Evolutionary conservation across 805 yeast species (phyloP).

Genomic region (Zygoascus bituminiphila): DNA sequence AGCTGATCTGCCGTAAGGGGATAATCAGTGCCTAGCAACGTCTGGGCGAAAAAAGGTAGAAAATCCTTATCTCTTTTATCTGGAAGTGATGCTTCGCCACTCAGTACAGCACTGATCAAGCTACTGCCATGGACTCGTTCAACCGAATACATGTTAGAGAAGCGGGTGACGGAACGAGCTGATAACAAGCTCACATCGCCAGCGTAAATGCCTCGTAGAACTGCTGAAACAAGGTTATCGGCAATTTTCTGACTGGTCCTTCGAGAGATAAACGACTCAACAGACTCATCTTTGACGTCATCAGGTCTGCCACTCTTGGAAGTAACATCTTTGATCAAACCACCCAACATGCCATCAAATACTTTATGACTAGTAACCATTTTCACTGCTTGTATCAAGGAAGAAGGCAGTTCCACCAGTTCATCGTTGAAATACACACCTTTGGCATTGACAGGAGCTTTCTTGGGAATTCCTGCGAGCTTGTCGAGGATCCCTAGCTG

Average conservation of each 20-base stretch:
- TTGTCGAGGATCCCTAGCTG: conserved; percentile 41
- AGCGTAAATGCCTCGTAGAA: conserved; percentile 85
- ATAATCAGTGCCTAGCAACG: conserved; percentile 16
- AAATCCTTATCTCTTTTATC: conserved; percentile 19
- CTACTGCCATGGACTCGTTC: conserved; percentile 48
- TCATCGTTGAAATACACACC: conserved; percentile 41
- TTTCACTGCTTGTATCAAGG: conserved; percentile 10
- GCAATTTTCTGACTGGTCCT: conserved; percentile 53
- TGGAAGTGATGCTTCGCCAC: conserved; percentile 27
- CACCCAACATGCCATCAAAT: conserved; percentile 50
- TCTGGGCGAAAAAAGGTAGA: conserved; percentile 21
- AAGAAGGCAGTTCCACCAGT: conserved; percentile 27
- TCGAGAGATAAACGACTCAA: conserved; percentile 56
- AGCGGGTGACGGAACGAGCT: conserved; percentile 43
- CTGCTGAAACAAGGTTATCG: conserved; percentile 64
- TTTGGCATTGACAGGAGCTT: conserved; percentile 62
- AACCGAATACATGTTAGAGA: conserved; percentile 46
- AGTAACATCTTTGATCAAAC: conserved; percentile 30
- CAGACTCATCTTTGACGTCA: conserved; percentile 52
- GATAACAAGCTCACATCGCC: conserved; percentile 68
- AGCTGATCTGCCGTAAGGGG: conserved; percentile 5
- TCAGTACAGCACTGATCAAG: conserved; percentile 38
- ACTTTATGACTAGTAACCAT: conserved; percentile 22
- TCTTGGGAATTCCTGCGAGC: conserved; percentile 49
- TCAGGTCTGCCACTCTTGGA: conserved; percentile 18